Base-by-base conservation (phyloP, 352 stramenopile genomes). In the Pythium diclinum region DNA sequence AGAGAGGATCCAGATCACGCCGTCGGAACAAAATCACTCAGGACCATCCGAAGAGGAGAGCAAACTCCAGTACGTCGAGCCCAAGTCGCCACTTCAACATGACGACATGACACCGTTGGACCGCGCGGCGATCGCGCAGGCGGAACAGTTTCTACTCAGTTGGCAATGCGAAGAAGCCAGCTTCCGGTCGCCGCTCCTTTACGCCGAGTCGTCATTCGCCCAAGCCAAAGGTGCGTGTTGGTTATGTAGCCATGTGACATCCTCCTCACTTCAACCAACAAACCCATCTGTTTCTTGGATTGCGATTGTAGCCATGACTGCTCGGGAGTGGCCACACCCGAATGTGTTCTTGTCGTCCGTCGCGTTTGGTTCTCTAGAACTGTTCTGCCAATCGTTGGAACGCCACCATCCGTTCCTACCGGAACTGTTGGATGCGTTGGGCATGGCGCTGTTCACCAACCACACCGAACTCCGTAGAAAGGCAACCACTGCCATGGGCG, bases 181-280 rank as follows among this genome's bases (percentile, higher is more conserved):
- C 14, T 91, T 89, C 38, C 79, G 79, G n/a, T 91, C 82, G 0
- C 68, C 77, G 28, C 69, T 79, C 16, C 62, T 91, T 1, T 89
- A 87, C 56, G 87, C 77, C 17, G 82, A 91, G 60, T 74, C 80
- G 5, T 78, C 72, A 3, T 88, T 88, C 44, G 73, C 74, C 2
- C 79, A 88, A 21, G 78, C 78, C 1, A 85, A 84, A 80, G 74
- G 79, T 85, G 16, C 17, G 16, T 51, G 7, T 21, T 59, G 49
- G 7, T 6, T 16, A 30, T 51, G 44, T 51, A 51, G 44, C 44
- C 44, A 51, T 36, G 21, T 11, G 10, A 8, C 3, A 19, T 6
- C 16, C 49, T 28, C 25, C 25, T 28, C 19, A 62, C 56, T 56
- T 61, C 33, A 54, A 57, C 32, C 21, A 32, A 55, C 63, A 40